Percentiles rank a stretch among this genome's conserved stretches.
Conservation (phyloP, 176 grass and related monocot genomes). For the Carex pumila region DNA sequence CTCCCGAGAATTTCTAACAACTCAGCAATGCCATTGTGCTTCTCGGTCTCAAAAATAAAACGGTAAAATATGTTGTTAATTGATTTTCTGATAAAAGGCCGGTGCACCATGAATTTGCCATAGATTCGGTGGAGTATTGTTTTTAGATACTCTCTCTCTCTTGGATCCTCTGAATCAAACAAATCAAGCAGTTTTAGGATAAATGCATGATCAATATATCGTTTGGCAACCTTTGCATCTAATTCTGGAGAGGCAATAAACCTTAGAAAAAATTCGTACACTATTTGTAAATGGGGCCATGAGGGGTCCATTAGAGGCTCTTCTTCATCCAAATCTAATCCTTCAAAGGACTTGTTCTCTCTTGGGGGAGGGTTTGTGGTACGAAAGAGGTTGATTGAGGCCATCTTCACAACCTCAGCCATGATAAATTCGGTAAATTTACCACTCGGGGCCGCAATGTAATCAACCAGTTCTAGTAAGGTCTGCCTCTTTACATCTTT, state of each 20-base stretch:
- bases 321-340: slow-evolving; percentile 86
- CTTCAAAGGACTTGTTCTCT: slow-evolving; percentile 73
- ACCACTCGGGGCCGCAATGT: slow-evolving; percentile 53
- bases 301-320: slow-evolving; percentile 94
- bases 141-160: slow-evolving; percentile 96
- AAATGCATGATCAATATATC: slow-evolving; percentile 96
- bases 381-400: slow-evolving; percentile 77
- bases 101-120: slow-evolving; percentile 99
- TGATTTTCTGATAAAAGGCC: slow-evolving; percentile 90
- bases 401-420: slow-evolving; percentile 70
- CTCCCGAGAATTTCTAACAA: slow-evolving; percentile 89
- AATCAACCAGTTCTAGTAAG: slow-evolving; percentile 82
- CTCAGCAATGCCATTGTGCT: slow-evolving; percentile 85
- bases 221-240: slow-evolving; percentile 90
- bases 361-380: slow-evolving; percentile 50
- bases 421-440: slow-evolving; percentile 72
- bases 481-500: slow-evolving; percentile 85
- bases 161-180: slow-evolving; percentile 93
- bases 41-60: slow-evolving; percentile 95
- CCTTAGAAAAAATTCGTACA: slow-evolving; percentile 84
- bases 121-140: slow-evolving; percentile 94
- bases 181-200: slow-evolving; percentile 86
- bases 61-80: slow-evolving; percentile 99
- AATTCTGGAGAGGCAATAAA: slow-evolving; percentile 85
- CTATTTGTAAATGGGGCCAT: slow-evolving; percentile 82